Evolutionary conservation across 805 yeast species (phyloP).

Genomic region (Ogataea trehaloabstinens): DNA sequence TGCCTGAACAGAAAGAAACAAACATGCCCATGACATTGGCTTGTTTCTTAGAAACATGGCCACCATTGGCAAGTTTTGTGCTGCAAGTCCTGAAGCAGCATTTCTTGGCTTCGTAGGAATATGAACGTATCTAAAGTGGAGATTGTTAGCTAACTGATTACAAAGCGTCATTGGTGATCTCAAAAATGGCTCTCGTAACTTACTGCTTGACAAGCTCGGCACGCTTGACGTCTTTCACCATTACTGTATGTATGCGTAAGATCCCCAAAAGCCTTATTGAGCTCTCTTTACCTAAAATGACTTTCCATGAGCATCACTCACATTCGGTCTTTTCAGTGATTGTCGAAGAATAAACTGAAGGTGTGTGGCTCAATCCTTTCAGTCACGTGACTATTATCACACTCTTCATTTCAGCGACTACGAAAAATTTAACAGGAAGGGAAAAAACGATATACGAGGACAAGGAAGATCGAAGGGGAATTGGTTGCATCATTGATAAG

Average conservation of each 20-base stretch:
- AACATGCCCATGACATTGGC: slow-evolving; percentile 53
- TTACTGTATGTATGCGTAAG: slow-evolving; percentile 4
- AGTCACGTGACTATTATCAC: too few relatives aligned
- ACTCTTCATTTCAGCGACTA: too few relatives aligned
- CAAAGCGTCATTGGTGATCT: too few relatives aligned
- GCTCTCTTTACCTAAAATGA: too few relatives aligned
- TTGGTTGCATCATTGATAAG: too few relatives aligned
- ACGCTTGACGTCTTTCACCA: slow-evolving; percentile 30
- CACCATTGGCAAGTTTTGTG: slow-evolving; percentile 59
- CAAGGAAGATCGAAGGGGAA: not conserved
- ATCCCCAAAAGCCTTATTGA: too few relatives aligned
- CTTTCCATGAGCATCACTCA: too few relatives aligned
- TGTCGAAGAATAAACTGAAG: too few relatives aligned
- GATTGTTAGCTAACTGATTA: not conserved
- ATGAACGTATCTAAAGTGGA: slow-evolving; percentile 41
- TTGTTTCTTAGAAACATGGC: slow-evolving; percentile 62
- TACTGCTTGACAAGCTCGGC: slow-evolving; percentile 28
- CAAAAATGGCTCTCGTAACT: slow-evolving; percentile 14
- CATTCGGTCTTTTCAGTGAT: too few relatives aligned
- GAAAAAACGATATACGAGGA: not conserved
- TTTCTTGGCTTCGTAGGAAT: slow-evolving; percentile 45
- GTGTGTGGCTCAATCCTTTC: too few relatives aligned
- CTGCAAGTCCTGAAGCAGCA: slow-evolving; percentile 44
- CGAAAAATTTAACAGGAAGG: not conserved
- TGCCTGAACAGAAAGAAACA: slow-evolving; percentile 51